Evolutionary conservation across 495 filamentous ascomycete species (phyloP), one percentile per base, ranked within the genome.

Genomic region (Usnea hakonensis): DNA sequence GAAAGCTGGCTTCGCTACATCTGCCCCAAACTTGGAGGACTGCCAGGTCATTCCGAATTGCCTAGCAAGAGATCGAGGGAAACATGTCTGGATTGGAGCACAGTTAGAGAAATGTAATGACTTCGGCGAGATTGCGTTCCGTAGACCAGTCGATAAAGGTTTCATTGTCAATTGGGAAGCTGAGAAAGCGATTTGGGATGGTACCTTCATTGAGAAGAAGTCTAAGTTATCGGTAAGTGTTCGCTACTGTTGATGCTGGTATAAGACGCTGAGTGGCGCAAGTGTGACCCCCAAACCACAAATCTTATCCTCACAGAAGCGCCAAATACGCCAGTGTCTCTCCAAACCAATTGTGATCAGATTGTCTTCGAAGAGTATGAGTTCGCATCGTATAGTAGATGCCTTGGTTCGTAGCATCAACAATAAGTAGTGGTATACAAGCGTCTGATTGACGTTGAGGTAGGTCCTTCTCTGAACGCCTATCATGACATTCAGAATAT

Each of bases 311-410:
- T 98, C 35, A 86, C 91, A 28, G 94, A 99, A 73, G 88, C 90
- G 37, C 89, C 95, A n/a, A 97, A 97, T 73, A 85, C 88, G 5
- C 81, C 93, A 50, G 83, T 85, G 5, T 77, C 81, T 13, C 75
- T 99, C 57, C 93, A 97, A 74, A 84, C 83, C 21, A 91, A 96
- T 70, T 90, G 90, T 62, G 94, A 97, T 71, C 90, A 99, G 78
- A 90, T 99, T 71, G 83, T 97, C 0, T 97, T 97, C 77, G 94
- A 99, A 71, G 92, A 97, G 71, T 97, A 91, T 79, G 90, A 90
- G n/a, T 97, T 97, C 74, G 83, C 87, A 21, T 85, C 86, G 53
- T 96, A 95, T 73, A 86, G 85, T 61, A 82, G 94, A 55, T 86
- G 81, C 67, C 73, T 90, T 61, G 87, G 87, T 87, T 65, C 71